Base-by-base conservation (phyloP, 2,329 filamentous ascomycete species). In the Macroventuria anomochaeta region DNA sequence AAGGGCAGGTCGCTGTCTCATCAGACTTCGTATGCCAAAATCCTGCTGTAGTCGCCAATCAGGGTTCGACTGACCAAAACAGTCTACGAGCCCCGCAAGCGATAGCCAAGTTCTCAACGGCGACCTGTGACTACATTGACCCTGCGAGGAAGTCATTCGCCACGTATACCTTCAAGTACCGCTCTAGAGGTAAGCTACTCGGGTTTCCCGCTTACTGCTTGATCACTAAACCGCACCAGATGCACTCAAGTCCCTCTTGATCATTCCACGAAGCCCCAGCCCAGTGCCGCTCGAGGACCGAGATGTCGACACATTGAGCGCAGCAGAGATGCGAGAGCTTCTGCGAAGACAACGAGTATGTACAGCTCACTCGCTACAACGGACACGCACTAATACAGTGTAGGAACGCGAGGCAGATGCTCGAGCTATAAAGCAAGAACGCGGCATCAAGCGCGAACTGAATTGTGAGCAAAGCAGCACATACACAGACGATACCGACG, bases 261-360 rank as follows among this genome's bases (percentile, higher is more conserved):
- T 77, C 28, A 65, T 77, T 13, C 66, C 63, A 3, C 63, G 67
- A 10, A 64, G 49, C 1, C 69, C 68, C 1, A 67, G 55, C 10
- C 73, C 70, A 1, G 36, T 60, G 1, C 63, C 58, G 0, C 50
- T 63, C 1, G 57, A 65, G 12, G 54, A 63, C 4, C 46, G 59
- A 33, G 55, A 62, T 18, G 7, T 61, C 3, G 36, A 63, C 3
- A 46, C 43, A 0, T 37, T 67, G 4, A 57, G 21, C 2, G n/a
- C 32, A 2, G 55, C 65, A 6, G 65, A 64, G 25, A 57, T 62
- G 28, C 55, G 58, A 5, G 59, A 67, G 38, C 53, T 66, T 6
- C 15, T 69, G 18, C 50, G 25, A 5, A 53, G 57, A 10, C 61
- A 58, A 25, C 50, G 56, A 15, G 59, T 63, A 34, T 17, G 53